Evolutionary conservation across 805 yeast species (phyloP).

Genomic region (Zygosaccharomyces rouxii): DNA sequence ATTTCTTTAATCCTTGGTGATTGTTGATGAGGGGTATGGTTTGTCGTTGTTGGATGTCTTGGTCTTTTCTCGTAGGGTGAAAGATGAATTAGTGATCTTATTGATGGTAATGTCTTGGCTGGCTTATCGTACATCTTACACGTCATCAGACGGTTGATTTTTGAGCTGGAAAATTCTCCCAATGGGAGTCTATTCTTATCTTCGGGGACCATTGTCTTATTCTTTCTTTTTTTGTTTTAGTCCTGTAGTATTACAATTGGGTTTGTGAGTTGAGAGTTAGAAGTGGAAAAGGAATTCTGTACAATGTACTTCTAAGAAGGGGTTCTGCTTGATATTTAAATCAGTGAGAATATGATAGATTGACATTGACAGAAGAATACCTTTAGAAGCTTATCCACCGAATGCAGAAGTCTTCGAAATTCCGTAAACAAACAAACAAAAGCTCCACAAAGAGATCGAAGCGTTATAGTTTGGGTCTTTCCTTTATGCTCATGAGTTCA

Average conservation of each 20-base stretch:
- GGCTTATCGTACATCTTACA: background rate
- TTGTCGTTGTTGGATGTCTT: background rate
- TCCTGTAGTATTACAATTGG: background rate
- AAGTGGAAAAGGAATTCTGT: background rate
- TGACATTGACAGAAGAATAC: background rate
- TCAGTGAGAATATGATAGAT: background rate
- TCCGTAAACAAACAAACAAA: constrained; percentile 6
- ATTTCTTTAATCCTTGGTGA: constrained; percentile 2
- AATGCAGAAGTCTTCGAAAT: constrained; percentile 6
- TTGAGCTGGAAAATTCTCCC: constrained; percentile 27
- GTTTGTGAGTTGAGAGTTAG: background rate
- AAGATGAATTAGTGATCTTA: constrained; percentile 18
- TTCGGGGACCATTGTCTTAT: constrained; percentile 15
- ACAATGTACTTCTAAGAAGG: background rate
- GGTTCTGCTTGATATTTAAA: background rate
- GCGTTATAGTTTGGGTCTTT: background rate
- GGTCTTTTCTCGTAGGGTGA: constrained; percentile 8
- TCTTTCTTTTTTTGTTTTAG: background rate
- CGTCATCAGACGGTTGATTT: constrained; percentile 20
- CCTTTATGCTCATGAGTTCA: background rate
- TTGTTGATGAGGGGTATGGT: background rate
- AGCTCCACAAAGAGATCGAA: background rate
- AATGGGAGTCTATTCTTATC: constrained; percentile 25
- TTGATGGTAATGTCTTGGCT: constrained; percentile 19
- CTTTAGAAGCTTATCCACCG: constrained; percentile 1